These are phyloP conservation scores for Triticum urartu DNA, from an alignment of 176 grass and related monocot genomes.

Conservation along the genomic window DNA sequence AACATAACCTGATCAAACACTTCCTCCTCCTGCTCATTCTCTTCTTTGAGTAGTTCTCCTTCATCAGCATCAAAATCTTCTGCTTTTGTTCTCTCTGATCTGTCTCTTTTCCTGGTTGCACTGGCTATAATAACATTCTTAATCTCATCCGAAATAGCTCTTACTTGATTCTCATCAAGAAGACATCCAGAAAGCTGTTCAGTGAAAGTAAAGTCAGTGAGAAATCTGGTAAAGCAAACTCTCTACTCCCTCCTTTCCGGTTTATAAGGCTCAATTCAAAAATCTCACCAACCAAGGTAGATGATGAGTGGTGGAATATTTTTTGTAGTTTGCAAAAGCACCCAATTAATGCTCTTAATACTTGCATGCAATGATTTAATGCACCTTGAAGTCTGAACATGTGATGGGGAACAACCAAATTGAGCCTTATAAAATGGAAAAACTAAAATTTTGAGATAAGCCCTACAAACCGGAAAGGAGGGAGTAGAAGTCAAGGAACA, in stretches of 20 bases:
- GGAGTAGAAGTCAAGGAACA: neutral
- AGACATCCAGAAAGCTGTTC: constrained; percentile 74
- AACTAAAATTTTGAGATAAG: no score
- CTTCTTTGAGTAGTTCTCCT: constrained; percentile 94
- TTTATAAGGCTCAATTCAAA: no score
- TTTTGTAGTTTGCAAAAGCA: no score
- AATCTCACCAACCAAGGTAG: no score
- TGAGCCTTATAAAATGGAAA: no score
- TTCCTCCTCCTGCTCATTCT: constrained; percentile 99
- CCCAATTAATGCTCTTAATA: no score
- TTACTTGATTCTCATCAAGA: constrained; percentile 91
- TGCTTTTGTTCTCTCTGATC: constrained; percentile 78
- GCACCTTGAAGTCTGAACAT: no score
- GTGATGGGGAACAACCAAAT: no score
- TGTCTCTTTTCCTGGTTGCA: constrained; percentile 85
- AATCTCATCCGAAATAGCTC: constrained; percentile 83
- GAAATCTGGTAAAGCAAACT: neutral
- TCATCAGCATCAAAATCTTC: constrained; percentile 99
- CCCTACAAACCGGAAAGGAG: no score
- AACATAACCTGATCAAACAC: constrained; percentile 89
- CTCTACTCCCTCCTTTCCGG: neutral
- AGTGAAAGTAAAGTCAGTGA: constrained; percentile 20
- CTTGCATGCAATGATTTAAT: no score
- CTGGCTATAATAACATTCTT: constrained; percentile 99
- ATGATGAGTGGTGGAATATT: no score